phyloP scores from a whole-genome alignment of 169 alveolate genomes.

The Plasmodium billcollinsi region DNA sequence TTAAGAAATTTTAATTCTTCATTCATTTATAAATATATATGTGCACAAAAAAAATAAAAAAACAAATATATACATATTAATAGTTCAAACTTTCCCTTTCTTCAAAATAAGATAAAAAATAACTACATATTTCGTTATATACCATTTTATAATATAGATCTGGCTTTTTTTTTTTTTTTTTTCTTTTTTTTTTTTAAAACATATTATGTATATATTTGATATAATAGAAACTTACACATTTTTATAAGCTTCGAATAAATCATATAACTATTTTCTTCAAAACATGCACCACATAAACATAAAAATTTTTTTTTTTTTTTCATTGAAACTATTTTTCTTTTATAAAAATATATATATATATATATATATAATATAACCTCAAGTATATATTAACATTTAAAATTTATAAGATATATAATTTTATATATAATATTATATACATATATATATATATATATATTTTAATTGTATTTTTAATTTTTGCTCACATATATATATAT shows the following conservation, averaged over 20 bases:
- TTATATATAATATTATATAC: no score
- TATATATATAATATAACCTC: neutral
- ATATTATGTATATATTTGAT: neutral
- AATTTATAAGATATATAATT: no score
- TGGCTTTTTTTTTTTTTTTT: neutral
- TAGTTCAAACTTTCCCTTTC: no score
- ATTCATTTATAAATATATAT: neutral
- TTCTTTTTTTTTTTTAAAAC: conserved; percentile 1
- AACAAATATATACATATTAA: neutral
- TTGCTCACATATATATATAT: no score
- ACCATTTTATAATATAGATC: neutral
- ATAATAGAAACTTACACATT: neutral
- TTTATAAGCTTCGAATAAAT: neutral
- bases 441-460: no score
- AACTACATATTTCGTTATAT: neutral
- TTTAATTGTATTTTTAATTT: no score
- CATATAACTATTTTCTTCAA: conserved; percentile 2
- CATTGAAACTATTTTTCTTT: conserved; percentile 1
- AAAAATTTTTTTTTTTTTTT: neutral
- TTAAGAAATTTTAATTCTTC: neutral
- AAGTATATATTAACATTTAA: neutral
- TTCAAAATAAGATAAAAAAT: neutral
- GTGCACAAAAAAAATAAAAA: conserved; percentile 6
- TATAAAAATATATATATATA: neutral
- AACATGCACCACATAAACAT: conserved; percentile 25